These are phyloP conservation scores for Blastobotrys serpentis DNA, from an alignment of 1,139 yeast genomes.

Conservation along the genomic window DNA sequence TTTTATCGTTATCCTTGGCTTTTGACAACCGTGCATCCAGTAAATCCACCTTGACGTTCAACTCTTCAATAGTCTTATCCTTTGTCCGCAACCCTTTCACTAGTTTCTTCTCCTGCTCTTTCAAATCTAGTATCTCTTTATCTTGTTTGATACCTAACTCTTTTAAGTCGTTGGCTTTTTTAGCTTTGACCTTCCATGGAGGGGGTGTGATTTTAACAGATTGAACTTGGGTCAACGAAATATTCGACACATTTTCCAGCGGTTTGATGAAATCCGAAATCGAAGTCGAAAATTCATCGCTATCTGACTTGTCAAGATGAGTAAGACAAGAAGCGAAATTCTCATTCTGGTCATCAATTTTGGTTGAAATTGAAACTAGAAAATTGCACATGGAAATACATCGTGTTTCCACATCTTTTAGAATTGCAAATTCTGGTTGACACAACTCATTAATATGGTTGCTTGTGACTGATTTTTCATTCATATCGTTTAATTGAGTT, in stretches of 20 bases:
- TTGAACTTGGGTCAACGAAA: slow-evolving; percentile 2
- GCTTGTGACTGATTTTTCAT: background rate
- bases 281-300: background rate
- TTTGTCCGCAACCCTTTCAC: slow-evolving; percentile 34
- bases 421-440: background rate
- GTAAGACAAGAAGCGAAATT: slow-evolving; percentile 3
- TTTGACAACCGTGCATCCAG: slow-evolving; percentile 46
- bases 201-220: slow-evolving; percentile 6
- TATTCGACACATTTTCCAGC: background rate
- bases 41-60: slow-evolving; percentile 46
- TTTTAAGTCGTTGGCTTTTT: slow-evolving; percentile 22
- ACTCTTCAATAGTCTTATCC: slow-evolving; percentile 45
- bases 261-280: background rate
- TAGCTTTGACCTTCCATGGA: slow-evolving; percentile 29
- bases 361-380: slow-evolving; percentile 10
- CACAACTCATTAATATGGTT: slow-evolving; percentile 1
- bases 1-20: slow-evolving; percentile 39
- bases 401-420: background rate
- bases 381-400: slow-evolving; percentile 11
- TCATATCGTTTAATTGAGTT: slow-evolving; percentile 7
- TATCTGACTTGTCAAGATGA: slow-evolving; percentile 1
- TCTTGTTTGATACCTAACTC: slow-evolving; percentile 23
- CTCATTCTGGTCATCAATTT: slow-evolving; percentile 9
- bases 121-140: slow-evolving; percentile 28
- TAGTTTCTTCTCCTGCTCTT: slow-evolving; percentile 28